These are phyloP conservation scores for Prunus fruticosa DNA, from an alignment of 306 rosid species.

Conservation along the genomic window DNA sequence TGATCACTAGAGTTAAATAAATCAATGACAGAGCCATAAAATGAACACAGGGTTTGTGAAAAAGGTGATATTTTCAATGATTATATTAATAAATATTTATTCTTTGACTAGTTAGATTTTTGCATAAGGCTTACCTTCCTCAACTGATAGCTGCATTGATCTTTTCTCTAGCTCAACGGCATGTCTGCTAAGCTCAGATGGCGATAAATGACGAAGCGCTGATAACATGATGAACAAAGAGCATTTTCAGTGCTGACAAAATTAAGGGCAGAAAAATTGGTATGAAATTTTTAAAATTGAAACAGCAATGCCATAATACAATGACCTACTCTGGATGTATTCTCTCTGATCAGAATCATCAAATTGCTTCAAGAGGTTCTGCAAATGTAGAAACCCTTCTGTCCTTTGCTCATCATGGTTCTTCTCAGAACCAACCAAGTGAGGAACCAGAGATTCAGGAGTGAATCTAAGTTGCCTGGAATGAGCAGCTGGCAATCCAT, in stretches of 20 bases:
- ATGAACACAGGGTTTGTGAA: too few relatives aligned
- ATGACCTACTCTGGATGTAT: slow-evolving; percentile 26
- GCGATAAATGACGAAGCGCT: slow-evolving; percentile 38
- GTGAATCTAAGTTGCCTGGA: slow-evolving; percentile 13
- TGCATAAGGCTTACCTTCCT: slow-evolving; percentile 37
- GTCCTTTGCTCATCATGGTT: slow-evolving; percentile 21
- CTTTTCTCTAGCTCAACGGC: slow-evolving; percentile 50
- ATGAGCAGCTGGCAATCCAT: slow-evolving; percentile 2
- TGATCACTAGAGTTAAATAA: background rate
- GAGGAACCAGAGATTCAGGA: slow-evolving; percentile 16
- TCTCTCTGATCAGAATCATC: slow-evolving; percentile 34
- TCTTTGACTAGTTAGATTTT: background rate
- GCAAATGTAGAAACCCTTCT: slow-evolving; percentile 28
- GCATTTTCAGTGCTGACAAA: slow-evolving; percentile 3
- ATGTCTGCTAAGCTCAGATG: slow-evolving; percentile 46
- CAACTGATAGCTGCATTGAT: slow-evolving; percentile 47
- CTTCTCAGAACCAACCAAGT: slow-evolving; percentile 14
- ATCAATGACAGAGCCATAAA: too few relatives aligned
- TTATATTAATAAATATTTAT: background rate
- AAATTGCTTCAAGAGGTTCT: slow-evolving; percentile 29
- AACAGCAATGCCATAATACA: background rate
- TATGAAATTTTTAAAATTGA: background rate
- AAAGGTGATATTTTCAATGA: too few relatives aligned
- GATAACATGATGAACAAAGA: background rate
- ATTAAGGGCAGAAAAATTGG: background rate